Base-by-base conservation (phyloP, 768 basidiomycete genomes). In the Stropharia rugosoannulata region DNA sequence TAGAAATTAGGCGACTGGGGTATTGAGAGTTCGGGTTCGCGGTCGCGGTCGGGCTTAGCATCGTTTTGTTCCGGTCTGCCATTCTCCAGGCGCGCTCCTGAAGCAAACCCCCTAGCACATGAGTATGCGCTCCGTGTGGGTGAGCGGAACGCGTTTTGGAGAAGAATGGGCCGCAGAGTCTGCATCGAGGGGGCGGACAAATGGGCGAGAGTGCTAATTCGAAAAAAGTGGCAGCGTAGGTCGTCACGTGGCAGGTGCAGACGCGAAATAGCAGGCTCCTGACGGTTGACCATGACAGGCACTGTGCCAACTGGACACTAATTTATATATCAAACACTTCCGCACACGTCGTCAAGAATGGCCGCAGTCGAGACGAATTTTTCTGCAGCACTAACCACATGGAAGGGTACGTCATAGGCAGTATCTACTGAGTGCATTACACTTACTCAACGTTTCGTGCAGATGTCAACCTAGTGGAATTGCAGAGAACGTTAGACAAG, bases 401-500 rank as follows among this genome's bases (percentile, higher is more conserved):
- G 95, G 95, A 91, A 87, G 78, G 88, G 95, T 92, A 62, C 45
- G 47, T 51, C 13, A 41, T 27, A 3, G 12, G 1, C 12, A 41
- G 15, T 11, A n/a, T 29, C 19, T 38, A 40, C 43, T 5, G 48
- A 40, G 51, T 16, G 36, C 48, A 4, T 39, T 19, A 13, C 13
- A 11, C 15, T 32, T 38, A 16, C 42, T 58, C 12, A 55, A 15
- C 27, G 15, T 46, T 29, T 43, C 38, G 18, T 7, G 25, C 38
- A 97, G 94, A 86, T 59, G 90, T 99, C 64, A 88, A 91, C 70
- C 81, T 99, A 49, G 74, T 85, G 16, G 93, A 97, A 60, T 78
- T 98, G 25, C 96, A 98, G 73, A 95, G 93, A 75, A 89, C 86
- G 4, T 83, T 99, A 47, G 95, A 98, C 72, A 77, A 81, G 5